phyloP scores from a whole-genome alignment of 495 filamentous ascomycete genomes.

The Hypoxylon subgilvum region DNA sequence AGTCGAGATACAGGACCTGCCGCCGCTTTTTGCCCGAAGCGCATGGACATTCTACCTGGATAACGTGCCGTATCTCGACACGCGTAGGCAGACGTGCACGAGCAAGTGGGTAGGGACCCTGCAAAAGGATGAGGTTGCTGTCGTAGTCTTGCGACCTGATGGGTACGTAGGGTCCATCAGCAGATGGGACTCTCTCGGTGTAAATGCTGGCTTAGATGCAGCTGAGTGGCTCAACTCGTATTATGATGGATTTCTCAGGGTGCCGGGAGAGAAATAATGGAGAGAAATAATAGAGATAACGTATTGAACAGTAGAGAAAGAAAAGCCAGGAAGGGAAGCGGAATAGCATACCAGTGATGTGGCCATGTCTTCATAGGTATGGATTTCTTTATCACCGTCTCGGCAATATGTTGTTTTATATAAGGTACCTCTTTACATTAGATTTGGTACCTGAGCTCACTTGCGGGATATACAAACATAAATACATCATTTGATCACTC shows the following conservation, averaged over 20 bases:
- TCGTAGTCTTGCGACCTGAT: constrained; percentile 70
- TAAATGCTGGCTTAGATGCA: constrained; percentile 52
- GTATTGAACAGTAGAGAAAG: neutral
- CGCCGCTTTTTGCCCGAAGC: constrained; percentile 60
- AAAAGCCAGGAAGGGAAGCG: neutral
- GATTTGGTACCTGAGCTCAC: too few relatives aligned
- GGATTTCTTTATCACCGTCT: constrained; percentile 18
- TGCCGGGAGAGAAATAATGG: constrained; percentile 37
- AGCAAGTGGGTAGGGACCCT: constrained; percentile 68
- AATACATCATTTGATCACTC: too few relatives aligned
- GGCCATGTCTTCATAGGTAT: neutral
- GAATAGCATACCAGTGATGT: constrained; percentile 7
- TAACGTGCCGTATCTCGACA: constrained; percentile 57
- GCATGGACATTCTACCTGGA: constrained; percentile 75
- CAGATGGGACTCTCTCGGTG: constrained; percentile 55
- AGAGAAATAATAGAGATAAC: constrained; percentile 2
- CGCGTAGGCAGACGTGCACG: constrained; percentile 57
- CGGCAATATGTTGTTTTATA: constrained; percentile 25
- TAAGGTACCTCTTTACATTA: constrained; percentile 4
- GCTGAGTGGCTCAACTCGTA: constrained; percentile 65
- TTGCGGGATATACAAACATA: constrained; percentile 15
- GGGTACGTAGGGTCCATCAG: constrained; percentile 69
- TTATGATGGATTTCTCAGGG: constrained; percentile 60
- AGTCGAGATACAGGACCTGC: constrained; percentile 68
- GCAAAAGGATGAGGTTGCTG: constrained; percentile 55